Base-by-base conservation (phyloP, 148 eudicot genomes). In the Chenopodium suecicum region DNA sequence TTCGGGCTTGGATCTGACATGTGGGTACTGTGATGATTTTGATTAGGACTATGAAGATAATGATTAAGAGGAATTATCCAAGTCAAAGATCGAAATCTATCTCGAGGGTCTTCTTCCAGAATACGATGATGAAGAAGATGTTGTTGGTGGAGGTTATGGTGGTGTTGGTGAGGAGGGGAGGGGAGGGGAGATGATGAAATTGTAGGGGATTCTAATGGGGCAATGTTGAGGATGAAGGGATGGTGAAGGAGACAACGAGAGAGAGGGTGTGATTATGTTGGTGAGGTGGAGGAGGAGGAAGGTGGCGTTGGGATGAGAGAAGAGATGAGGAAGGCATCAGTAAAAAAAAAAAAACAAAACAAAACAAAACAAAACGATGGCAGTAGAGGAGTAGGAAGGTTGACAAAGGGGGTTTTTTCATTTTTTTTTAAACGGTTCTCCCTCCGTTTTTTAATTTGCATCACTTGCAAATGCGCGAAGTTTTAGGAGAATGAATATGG, bases 281-380 rank as follows among this genome's bases (percentile, higher is more conserved):
- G 25, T 52, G 80, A 16, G 75, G 70, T 17, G 75, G 74, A 23
- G 79, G 82, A 12, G 83, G 88, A 12, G 75, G 87, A 0, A 27
- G 0, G 29, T 80, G 79, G 12, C 81, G 89, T 2, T 79, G 73
- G 5, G 67, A 71, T 2, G 72, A 2, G 78, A 74, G 1, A 74
- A 82, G 65, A 52, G 80, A 11, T 54, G 27, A 1, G 72, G 75
- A 13, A 48, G 79, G 20, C 60, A 44, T 75, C 44, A 81, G 29
- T 27, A 0, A 27, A 27, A 27, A 27, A 27, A 27, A 27, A 0
- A 27, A 27, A 27, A 27, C 29, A 27, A 25, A 25, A 25, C 25
- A 25, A 25, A 25, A 25, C 25, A 0, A 27, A 27, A 27, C 29
- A 27, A 27, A 27, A 27, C 29, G 1, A 27, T 27, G 29, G 29